Evolutionary conservation across 257 asterid genomes (phyloP), one percentile per base, ranked within the genome.

Genomic region (Nemophila menziesii): DNA sequence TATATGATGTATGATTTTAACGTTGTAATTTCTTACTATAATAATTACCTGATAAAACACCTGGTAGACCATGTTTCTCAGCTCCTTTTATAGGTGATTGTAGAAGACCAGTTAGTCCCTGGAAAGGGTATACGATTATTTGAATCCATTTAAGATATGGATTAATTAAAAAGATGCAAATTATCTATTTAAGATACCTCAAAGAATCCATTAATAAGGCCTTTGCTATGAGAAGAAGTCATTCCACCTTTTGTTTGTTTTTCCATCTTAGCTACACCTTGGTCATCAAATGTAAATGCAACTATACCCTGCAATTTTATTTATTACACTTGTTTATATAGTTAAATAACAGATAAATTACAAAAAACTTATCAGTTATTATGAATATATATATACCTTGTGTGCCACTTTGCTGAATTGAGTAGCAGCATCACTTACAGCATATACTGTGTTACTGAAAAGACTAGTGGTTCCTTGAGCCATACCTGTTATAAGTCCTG

Each of bases 1-100:
- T 11, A 45, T n/a, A n/a, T n/a, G n/a, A n/a, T 37, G n/a, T 10
- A 15, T 15, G 14, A 12, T 17, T 24, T 24, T n/a, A n/a, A n/a
- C n/a, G n/a, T n/a, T n/a, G n/a, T n/a, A n/a, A 46, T 20, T 20
- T 22, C 29, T 19, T 52, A 18, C 41, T 44, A 49, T 50, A 20
- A 52, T 26, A 46, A 43, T 46, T 75, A 84, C 95, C 98, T 54
- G 95, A 84, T 41, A 89, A 69, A 42, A 84, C 83, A 64, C 98
- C 98, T 10, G 98, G 98, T 36, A 89, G 71, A 33, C 98, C 98
- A 65, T 84, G 95, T 33, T 73, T 84, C 64, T 84, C 95, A 46
- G 95, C 98, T 53, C 98, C 98, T 69, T 72, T 74, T 51, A 89
- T 79, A n/a, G 98, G 98, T 37, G 94, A 84, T 43, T 89, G 98